A percentile compares a stretch with the other conserved stretches of the same genome.
These are phyloP conservation scores for Fistulifera pelliculosa DNA, from an alignment of 108 stramenopile genomes.

Conservation along the genomic window DNA sequence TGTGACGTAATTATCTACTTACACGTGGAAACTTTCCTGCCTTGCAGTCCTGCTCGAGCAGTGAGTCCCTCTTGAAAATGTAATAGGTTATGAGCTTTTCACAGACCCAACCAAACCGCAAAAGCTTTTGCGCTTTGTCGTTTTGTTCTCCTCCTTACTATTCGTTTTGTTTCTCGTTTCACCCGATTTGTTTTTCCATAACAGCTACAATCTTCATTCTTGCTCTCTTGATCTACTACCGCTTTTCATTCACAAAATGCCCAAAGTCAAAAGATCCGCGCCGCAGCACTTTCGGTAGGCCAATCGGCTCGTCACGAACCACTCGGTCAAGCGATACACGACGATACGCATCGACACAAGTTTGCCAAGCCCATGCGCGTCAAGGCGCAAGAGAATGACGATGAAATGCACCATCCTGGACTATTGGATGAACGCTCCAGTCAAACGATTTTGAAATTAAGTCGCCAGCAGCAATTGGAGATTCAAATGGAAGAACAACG, in stretches of 20 bases:
- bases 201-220: no score
- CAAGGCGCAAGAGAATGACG: conserved; percentile 11
- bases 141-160: no score
- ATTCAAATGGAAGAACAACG: conserved; percentile 43
- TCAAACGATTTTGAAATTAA: conserved; percentile 54
- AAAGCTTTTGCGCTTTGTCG: no score
- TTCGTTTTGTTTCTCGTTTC: no score
- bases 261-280: conserved; percentile 52
- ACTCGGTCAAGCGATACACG: conserved; percentile 72
- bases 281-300: conserved; percentile 21
- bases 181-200: no score
- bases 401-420: conserved; percentile 22
- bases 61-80: no score
- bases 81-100: no score
- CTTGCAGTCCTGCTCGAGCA: no score
- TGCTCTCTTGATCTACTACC: no score
- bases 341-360: conserved; percentile 60
- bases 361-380: conserved; percentile 35
- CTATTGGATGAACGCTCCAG: conserved; percentile 56
- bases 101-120: no score
- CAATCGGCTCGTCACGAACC: conserved; percentile 64
- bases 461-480: conserved; percentile 56
- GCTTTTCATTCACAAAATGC: conserved; percentile 24
- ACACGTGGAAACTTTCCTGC: no score
- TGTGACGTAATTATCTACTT: no score